Conservation (phyloP, 139 green algal genomes). For the Ettlia oleoabundans region DNA sequence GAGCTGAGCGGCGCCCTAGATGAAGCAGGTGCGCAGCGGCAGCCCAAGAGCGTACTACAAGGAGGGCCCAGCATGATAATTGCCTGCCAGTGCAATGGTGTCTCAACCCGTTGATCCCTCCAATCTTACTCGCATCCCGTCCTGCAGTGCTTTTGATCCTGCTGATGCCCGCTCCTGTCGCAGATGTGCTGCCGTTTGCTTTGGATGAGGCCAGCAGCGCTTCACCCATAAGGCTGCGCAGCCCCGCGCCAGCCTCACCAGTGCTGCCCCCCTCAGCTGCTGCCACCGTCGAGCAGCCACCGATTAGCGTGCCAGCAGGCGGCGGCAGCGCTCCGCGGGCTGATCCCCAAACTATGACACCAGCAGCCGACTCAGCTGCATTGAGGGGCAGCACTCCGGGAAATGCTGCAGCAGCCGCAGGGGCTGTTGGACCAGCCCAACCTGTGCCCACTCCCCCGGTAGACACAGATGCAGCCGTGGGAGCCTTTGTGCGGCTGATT, state of each 20-base stretch:
- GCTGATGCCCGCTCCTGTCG: not conserved
- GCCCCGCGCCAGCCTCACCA: not conserved
- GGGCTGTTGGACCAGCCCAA: not conserved
- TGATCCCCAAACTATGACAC: too few relatives aligned
- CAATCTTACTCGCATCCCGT: too few relatives aligned
- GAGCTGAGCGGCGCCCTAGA: conserved; percentile 13
- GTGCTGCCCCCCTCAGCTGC: not conserved
- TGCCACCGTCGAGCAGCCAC: not conserved
- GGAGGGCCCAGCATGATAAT: too few relatives aligned
- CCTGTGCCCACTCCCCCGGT: not conserved
- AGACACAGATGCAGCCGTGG: conserved; percentile 68
- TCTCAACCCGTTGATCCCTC: too few relatives aligned
- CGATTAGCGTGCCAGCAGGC: not conserved
- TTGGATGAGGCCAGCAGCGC: conserved; percentile 41
- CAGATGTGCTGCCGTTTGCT: conserved; percentile 59
- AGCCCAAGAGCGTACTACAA: too few relatives aligned
- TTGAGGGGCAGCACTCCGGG: not conserved
- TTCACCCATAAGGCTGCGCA: not conserved
- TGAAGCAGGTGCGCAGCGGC: conserved; percentile 5
- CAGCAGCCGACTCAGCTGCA: not conserved
- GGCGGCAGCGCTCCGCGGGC: too few relatives aligned
- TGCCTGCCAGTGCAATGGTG: too few relatives aligned
- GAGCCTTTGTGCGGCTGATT: conserved; percentile 47
- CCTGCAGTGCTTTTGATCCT: not conserved
- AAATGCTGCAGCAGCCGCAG: not conserved